These are phyloP conservation scores for Oldenlandia corymbosa DNA, from an alignment of 257 asterid species.

Conservation along the genomic window DNA sequence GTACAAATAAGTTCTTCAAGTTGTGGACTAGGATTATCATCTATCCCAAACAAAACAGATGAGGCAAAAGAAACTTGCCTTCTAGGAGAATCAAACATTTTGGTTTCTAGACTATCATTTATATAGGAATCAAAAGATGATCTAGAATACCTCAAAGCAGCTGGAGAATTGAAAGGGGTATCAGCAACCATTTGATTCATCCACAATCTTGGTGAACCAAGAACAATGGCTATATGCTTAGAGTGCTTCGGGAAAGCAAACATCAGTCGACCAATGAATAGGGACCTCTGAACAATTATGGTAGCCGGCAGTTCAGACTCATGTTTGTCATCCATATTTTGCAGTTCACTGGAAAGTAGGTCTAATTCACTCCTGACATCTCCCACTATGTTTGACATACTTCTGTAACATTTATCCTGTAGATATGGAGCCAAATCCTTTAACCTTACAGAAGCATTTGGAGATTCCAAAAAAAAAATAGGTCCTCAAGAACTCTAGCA, in stretches of 20 bases:
- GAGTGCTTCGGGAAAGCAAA: slow-evolving; percentile 96
- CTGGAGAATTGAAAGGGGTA: slow-evolving; percentile 31
- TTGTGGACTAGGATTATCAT: slow-evolving; percentile 73
- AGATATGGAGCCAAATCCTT: slow-evolving; percentile 78
- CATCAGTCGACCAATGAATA: slow-evolving; percentile 84
- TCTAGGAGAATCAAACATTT: slow-evolving; percentile 54
- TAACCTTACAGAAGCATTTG: slow-evolving; percentile 74
- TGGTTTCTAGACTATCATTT: slow-evolving; percentile 56
- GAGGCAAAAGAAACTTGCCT: slow-evolving; percentile 60
- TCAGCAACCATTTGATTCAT: slow-evolving; percentile 38
- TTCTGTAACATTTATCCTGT: slow-evolving; percentile 71
- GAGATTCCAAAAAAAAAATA: slow-evolving; percentile 82
- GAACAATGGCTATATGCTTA: slow-evolving; percentile 75
- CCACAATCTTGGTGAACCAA: slow-evolving; percentile 98
- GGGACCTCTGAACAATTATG: slow-evolving; percentile 74
- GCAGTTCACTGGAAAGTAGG: slow-evolving; percentile 43
- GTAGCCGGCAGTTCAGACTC: slow-evolving; percentile 46
- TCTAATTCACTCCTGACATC: slow-evolving; percentile 74
- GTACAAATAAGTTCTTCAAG: slow-evolving; percentile 70
- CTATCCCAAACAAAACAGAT: slow-evolving; percentile 68
- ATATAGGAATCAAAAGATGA: slow-evolving; percentile 39
- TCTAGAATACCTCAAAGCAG: slow-evolving; percentile 37
- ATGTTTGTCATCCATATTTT: slow-evolving; percentile 37
- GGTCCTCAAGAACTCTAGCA: slow-evolving; percentile 71
- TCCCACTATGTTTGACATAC: slow-evolving; percentile 58